Conservation (phyloP, 1,139 yeast genomes). For the Yamadazyma trypodendri region DNA sequence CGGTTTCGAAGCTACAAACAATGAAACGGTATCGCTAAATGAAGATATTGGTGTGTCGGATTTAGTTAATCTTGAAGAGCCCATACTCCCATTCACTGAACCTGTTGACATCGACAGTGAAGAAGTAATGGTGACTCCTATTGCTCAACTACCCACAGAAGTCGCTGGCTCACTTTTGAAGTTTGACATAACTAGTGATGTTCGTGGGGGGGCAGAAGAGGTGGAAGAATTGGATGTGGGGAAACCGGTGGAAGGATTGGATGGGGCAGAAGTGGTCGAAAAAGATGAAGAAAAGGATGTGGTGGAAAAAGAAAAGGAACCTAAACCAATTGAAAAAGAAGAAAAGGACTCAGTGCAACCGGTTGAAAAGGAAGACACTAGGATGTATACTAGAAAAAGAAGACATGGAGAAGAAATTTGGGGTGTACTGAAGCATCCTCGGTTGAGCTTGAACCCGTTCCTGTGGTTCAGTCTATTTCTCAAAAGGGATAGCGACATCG, state of each 20-base stretch:
- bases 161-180: constrained; percentile 5
- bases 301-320: constrained; percentile 7
- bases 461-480: constrained; percentile 1
- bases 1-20: too few relatives aligned
- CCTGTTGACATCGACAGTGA: constrained; percentile 8
- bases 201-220: neutral
- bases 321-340: too few relatives aligned
- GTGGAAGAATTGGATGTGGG: neutral
- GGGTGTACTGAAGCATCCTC: neutral
- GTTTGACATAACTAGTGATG: constrained; percentile 9
- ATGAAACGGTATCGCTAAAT: too few relatives aligned
- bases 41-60: neutral
- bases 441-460: constrained; percentile 1
- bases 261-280: neutral
- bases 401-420: neutral
- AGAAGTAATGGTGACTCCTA: constrained; percentile 9
- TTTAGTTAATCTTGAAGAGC: constrained; percentile 4
- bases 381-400: neutral
- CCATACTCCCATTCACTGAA: constrained; percentile 8
- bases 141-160: constrained; percentile 6
- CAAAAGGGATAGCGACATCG: neutral
- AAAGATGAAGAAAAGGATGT: neutral
- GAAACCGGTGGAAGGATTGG: neutral
- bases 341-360: too few relatives aligned
- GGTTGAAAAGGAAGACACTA: too few relatives aligned